Conservation (phyloP, 257 asterid species). For the Forsythia viridissima region DNA sequence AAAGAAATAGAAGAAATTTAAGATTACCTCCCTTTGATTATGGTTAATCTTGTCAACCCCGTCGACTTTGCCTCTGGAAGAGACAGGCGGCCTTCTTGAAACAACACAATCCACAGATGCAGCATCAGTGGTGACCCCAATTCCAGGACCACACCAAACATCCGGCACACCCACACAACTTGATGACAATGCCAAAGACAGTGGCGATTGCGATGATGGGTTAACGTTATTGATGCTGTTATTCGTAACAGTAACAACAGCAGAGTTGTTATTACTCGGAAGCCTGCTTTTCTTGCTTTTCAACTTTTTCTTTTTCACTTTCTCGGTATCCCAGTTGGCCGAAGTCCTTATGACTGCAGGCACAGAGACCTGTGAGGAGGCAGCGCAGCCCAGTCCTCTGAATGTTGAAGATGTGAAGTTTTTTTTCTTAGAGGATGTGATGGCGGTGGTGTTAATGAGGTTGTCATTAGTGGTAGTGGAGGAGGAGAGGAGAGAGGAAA, state of each 20-base stretch:
- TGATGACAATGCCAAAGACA: slow-evolving; percentile 45
- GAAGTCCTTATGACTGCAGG: slow-evolving; percentile 83
- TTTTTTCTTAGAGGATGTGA: slow-evolving; percentile 55
- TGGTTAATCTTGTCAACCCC: slow-evolving; percentile 39
- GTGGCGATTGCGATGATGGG: slow-evolving; percentile 35
- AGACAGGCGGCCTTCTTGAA: slow-evolving; percentile 56
- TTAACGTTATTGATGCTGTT: slow-evolving; percentile 4
- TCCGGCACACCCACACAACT: slow-evolving; percentile 64
- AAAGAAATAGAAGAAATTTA: not conserved
- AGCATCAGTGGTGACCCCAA: slow-evolving; percentile 68
- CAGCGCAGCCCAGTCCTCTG: slow-evolving; percentile 86
- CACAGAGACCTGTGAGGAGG: slow-evolving; percentile 87
- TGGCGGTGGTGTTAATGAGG: slow-evolving; percentile 23
- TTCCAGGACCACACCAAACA: slow-evolving; percentile 91
- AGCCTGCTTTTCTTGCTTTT: slow-evolving; percentile 37
- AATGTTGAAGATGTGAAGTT: slow-evolving; percentile 66
- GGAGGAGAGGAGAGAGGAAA: slow-evolving; percentile 62
- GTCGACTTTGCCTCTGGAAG: slow-evolving; percentile 59
- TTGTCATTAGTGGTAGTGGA: slow-evolving; percentile 28
- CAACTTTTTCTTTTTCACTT: slow-evolving; percentile 51
- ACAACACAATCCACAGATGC: slow-evolving; percentile 80
- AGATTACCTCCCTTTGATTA: slow-evolving; percentile 53
- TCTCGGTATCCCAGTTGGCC: slow-evolving; percentile 84
- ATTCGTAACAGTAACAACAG: slow-evolving; percentile 12
- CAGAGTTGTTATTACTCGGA: slow-evolving; percentile 10